These are phyloP conservation scores for Penicillium nucicola DNA, from an alignment of 495 filamentous ascomycete species.

Conservation along the genomic window DNA sequence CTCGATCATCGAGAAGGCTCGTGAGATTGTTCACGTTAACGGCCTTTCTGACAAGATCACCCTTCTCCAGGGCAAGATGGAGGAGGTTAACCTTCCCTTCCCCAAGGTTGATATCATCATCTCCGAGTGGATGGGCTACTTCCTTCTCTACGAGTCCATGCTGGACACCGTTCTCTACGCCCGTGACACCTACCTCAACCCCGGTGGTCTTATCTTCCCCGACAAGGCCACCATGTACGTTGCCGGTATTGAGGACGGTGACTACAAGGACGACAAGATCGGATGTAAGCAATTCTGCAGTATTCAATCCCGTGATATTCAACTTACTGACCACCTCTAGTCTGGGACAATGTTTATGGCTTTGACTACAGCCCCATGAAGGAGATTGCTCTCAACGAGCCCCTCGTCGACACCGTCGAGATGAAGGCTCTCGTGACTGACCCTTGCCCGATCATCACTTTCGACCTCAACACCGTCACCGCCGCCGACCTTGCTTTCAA, in stretches of 20 bases:
- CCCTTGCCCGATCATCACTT: constrained; percentile 66
- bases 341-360: constrained; percentile 98
- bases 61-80: constrained; percentile 91
- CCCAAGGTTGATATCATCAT: constrained; percentile 96
- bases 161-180: constrained; percentile 93
- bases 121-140: constrained; percentile 99
- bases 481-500: constrained; percentile 72
- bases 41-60: constrained; percentile 82
- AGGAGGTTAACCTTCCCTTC: constrained; percentile 87
- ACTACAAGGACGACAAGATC: constrained; percentile 89
- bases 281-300: constrained; percentile 53
- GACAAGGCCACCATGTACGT: constrained; percentile 88
- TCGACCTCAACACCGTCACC: constrained; percentile 80
- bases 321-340: constrained; percentile 33
- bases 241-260: constrained; percentile 81
- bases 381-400: constrained; percentile 76
- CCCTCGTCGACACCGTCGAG: constrained; percentile 78
- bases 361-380: constrained; percentile 95
- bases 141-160: constrained; percentile 98
- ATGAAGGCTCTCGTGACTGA: constrained; percentile 78
- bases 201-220: constrained; percentile 85
- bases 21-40: constrained; percentile 84
- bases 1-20: constrained; percentile 92
- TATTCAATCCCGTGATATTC: neutral
- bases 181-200: constrained; percentile 82